Evolutionary conservation across 176 grass and related monocot genomes (phyloP).

Genomic region (Secale cereale): DNA sequence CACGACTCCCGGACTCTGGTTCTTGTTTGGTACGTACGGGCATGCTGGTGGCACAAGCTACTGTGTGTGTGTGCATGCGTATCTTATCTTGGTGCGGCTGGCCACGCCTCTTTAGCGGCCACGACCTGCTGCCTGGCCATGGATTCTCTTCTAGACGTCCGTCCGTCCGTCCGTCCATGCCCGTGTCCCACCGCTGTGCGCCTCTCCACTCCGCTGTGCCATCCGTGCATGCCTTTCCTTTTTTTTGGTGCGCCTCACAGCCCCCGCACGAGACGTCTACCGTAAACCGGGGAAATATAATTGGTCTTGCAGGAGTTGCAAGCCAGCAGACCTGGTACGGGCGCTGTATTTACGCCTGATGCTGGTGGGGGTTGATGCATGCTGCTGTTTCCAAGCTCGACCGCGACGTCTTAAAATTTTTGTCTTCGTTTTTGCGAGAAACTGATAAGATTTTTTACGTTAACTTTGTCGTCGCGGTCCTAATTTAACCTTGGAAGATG

Average conservation of each 20-base stretch:
- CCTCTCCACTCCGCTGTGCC: background rate
- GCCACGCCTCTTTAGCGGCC: conserved; percentile 29
- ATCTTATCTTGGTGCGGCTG: conserved; percentile 18
- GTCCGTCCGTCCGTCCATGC: background rate
- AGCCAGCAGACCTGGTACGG: background rate
- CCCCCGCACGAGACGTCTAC: background rate
- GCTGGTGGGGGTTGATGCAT: background rate
- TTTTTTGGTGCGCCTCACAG: background rate
- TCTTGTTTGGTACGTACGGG: background rate
- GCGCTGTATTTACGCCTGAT: conserved; percentile 8
- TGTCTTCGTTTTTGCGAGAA: background rate
- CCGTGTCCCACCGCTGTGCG: conserved; percentile 3
- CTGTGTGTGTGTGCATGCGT: background rate
- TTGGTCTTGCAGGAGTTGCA: background rate
- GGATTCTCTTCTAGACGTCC: background rate
- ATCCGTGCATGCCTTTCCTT: conserved; percentile 17
- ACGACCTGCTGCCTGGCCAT: conserved; percentile 23
- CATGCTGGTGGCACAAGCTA: background rate
- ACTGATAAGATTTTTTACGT: background rate
- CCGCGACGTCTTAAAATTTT: too few relatives aligned
- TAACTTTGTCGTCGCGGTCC: background rate
- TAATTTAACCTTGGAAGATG: background rate
- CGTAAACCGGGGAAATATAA: background rate
- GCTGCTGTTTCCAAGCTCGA: background rate
- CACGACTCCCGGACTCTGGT: background rate